These are phyloP conservation scores for Globisporangium rhizosaccharum DNA, from an alignment of 352 stramenopile species.

Conservation along the genomic window DNA sequence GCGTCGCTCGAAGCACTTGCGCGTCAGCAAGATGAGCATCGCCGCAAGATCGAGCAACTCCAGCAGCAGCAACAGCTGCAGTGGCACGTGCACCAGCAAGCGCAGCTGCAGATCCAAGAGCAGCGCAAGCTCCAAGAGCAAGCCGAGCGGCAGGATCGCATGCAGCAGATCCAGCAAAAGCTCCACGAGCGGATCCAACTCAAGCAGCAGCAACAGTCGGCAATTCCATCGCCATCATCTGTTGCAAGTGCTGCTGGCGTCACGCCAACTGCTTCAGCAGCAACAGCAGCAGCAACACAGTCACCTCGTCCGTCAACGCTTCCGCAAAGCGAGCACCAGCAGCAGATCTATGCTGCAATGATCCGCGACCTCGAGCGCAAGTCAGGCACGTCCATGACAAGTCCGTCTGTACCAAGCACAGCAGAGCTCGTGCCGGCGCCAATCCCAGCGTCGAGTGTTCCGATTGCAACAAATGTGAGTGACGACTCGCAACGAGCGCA, in stretches of 20 bases:
- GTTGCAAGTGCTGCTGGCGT: neutral
- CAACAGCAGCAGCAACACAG: neutral
- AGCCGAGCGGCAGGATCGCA: slow-evolving; percentile 15
- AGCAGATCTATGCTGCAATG: slow-evolving; percentile 29
- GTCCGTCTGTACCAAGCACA: neutral
- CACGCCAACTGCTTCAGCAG: neutral
- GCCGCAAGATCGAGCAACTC: slow-evolving; percentile 23
- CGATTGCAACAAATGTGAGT: slow-evolving; percentile 3
- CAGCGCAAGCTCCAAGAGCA: slow-evolving; percentile 10
- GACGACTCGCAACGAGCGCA: slow-evolving; percentile 46
- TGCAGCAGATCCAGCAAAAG: slow-evolving; percentile 40
- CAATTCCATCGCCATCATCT: neutral
- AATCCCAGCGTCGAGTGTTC: too few species aligned
- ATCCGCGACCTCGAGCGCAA: slow-evolving; percentile 46
- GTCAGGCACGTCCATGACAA: neutral
- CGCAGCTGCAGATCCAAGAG: slow-evolving; percentile 13
- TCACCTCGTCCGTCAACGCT: neutral
- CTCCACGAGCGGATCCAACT: slow-evolving; percentile 30
- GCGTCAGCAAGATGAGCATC: slow-evolving; percentile 36
- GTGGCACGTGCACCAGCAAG: slow-evolving; percentile 9
- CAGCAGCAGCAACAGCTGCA: slow-evolving; percentile 12
- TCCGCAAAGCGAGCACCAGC: slow-evolving; percentile 11
- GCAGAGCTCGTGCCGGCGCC: neutral
- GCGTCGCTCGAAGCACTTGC: slow-evolving; percentile 24
- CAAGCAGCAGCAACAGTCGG: slow-evolving; percentile 10